Conservation (phyloP, 257 asterid species). For the Forsythia viridissima region DNA sequence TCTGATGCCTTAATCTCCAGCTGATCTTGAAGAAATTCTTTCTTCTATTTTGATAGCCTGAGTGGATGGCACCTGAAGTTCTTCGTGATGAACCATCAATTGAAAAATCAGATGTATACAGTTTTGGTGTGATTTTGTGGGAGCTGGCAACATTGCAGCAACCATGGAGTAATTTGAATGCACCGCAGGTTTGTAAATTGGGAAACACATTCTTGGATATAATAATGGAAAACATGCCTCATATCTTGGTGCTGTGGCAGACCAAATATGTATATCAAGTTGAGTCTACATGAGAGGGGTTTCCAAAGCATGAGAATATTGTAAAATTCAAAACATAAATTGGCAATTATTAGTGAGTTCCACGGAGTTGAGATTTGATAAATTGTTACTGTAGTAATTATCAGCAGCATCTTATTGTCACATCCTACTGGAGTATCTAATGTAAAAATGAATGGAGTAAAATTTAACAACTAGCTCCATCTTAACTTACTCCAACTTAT, state of each 20-base stretch:
- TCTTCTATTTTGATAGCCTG: conserved; percentile 56
- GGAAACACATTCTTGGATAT: conserved; percentile 3
- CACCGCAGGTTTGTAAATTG: conserved; percentile 76
- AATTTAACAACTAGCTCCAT: not conserved
- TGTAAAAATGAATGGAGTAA: not conserved
- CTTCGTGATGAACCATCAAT: conserved; percentile 93
- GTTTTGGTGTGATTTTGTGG: conserved; percentile 96
- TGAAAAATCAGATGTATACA: conserved; percentile 91
- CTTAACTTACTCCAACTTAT: not conserved
- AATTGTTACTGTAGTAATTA: not conserved
- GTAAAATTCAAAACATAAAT: conserved; percentile 11
- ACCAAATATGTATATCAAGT: conserved; percentile 6
- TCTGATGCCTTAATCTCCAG: conserved; percentile 24
- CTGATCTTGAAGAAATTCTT: conserved; percentile 15
- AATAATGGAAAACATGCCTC: not conserved
- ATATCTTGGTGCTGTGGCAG: conserved; percentile 2
- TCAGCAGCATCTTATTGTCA: not conserved
- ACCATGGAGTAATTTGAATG: conserved; percentile 87
- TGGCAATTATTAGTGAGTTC: not conserved
- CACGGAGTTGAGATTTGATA: not conserved
- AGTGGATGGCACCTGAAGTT: conserved; percentile 99
- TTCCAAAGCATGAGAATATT: conserved; percentile 10
- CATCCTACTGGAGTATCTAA: not conserved
- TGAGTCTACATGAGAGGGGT: not conserved
- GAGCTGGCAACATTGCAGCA: conserved; percentile 85